Evolutionary conservation across 192 early-diverging fungal species (phyloP), one percentile per base, ranked within the genome.

Genomic region (Podila epigama): DNA sequence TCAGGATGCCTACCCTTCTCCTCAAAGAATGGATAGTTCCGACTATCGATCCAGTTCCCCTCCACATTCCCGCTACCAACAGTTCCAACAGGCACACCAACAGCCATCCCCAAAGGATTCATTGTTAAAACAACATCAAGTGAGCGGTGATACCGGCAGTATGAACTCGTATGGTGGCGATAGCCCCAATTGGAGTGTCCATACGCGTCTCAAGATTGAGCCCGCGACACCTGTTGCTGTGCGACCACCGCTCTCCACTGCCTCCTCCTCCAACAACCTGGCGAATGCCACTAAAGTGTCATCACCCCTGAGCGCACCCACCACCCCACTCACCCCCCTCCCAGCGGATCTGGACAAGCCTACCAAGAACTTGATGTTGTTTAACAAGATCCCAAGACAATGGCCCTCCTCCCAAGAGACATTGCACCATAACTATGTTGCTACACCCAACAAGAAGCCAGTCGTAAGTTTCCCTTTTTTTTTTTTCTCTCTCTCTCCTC

Each of bases 391-490:
- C 39, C 73, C 73, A 2, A 59, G 73, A 18, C 73, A 77, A 22
- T 77, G 73, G 73, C 73, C 73, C 9, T 56, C 73, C 32, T 77
- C 73, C 1, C 73, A 77, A 42, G 73, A 77, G 39, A 77, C 73
- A 37, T 68, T 77, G 31, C 66, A 68, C 53, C 56, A 64, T 12
- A 56, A 77, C 54, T 68, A 48, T 63, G 59, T 63, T 8, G 18
- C 60, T 34, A 68, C 63, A 39, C 37, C 33, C 6, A 63, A 0
- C 48, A 77, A 68, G 41, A 73, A 73, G 63, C 16, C 55, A 40
- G 53, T 60, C 2, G 59, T 75, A 63, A 70, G 68, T 31, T n/a
- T 48, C 39, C 16, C 37, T 2, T 12, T 18, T 36, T 62, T 44
- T 51, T 28, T 13, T 51, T 54, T 51, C 22, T 51, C n/a, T 5